These are phyloP conservation scores for Fragosphaeria purpurea DNA, from an alignment of 2,329 filamentous ascomycete genomes.

Conservation along the genomic window DNA sequence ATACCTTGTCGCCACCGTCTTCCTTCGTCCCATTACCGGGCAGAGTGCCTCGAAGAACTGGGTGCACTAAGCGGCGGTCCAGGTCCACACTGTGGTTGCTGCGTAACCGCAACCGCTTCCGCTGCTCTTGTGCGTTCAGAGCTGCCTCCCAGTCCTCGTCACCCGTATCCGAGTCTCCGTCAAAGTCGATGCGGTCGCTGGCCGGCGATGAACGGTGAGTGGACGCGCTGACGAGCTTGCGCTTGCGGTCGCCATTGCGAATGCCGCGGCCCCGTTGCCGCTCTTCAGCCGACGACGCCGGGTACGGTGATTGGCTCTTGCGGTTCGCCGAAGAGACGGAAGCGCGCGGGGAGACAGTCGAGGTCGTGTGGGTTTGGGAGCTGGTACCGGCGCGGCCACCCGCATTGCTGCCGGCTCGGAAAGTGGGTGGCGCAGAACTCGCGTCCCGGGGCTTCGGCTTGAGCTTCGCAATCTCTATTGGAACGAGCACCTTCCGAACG, in stretches of 20 bases:
- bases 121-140: slow-evolving; percentile 37
- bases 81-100: slow-evolving; percentile 15
- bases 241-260: slow-evolving; percentile 30
- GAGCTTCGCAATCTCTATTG: slow-evolving; percentile 31
- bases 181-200: slow-evolving; percentile 39
- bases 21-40: slow-evolving; percentile 22
- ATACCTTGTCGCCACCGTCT: no score
- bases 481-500: slow-evolving; percentile 43
- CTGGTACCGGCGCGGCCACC: slow-evolving; percentile 23
- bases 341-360: slow-evolving; percentile 13
- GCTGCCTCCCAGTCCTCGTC: slow-evolving; percentile 39
- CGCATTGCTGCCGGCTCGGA: slow-evolving; percentile 24
- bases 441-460: slow-evolving; percentile 19
- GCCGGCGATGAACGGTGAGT: slow-evolving; percentile 31
- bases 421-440: neutral
- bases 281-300: slow-evolving; percentile 21
- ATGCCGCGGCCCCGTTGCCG: slow-evolving; percentile 5
- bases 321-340: slow-evolving; percentile 9
- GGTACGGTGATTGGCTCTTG: slow-evolving; percentile 25
- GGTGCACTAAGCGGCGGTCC: slow-evolving; percentile 33
- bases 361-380: slow-evolving; percentile 24
- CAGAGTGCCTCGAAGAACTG: slow-evolving; percentile 28
- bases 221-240: slow-evolving; percentile 30
- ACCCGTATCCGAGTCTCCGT: slow-evolving; percentile 38
- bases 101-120: slow-evolving; percentile 24